Evolutionary conservation across 2,329 filamentous ascomycete species (phyloP).

Genomic region (Leptoxyphium fumago): DNA sequence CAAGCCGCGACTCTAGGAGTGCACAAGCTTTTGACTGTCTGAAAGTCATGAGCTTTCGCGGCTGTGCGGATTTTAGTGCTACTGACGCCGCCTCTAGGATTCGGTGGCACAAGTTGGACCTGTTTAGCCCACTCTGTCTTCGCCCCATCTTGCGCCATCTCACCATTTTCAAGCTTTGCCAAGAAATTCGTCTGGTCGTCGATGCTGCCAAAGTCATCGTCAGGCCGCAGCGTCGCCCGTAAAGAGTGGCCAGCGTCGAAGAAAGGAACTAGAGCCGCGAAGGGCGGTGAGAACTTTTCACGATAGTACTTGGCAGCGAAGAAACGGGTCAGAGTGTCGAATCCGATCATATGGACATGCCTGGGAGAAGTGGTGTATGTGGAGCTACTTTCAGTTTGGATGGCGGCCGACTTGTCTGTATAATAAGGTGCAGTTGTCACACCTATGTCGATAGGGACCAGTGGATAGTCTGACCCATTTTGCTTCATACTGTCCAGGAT

Average conservation of each 20-base stretch:
- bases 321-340: constrained; percentile 60
- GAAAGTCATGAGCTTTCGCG: constrained; percentile 33
- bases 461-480: constrained; percentile 3
- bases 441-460: constrained; percentile 46
- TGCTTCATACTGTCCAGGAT: constrained; percentile 17
- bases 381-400: constrained; percentile 29
- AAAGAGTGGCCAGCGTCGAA: constrained; percentile 45
- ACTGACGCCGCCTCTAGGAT: constrained; percentile 34
- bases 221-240: constrained; percentile 48
- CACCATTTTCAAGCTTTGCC: constrained; percentile 29
- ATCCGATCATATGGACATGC: constrained; percentile 59
- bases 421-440: constrained; percentile 63
- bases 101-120: constrained; percentile 45
- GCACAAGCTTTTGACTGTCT: constrained; percentile 38
- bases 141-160: constrained; percentile 39
- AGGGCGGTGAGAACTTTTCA: constrained; percentile 28
- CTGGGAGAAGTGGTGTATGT: constrained; percentile 21
- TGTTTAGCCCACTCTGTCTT: constrained; percentile 42
- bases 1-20: constrained; percentile 42
- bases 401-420: constrained; percentile 50
- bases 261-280: constrained; percentile 45
- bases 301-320: constrained; percentile 65
- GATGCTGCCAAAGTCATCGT: constrained; percentile 44
- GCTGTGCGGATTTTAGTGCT: constrained; percentile 49
- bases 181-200: constrained; percentile 43